Percentiles rank a stretch among this genome's conserved stretches.
phyloP scores from a whole-genome alignment of 257 asterid genomes.

The Cordia subcordata region DNA sequence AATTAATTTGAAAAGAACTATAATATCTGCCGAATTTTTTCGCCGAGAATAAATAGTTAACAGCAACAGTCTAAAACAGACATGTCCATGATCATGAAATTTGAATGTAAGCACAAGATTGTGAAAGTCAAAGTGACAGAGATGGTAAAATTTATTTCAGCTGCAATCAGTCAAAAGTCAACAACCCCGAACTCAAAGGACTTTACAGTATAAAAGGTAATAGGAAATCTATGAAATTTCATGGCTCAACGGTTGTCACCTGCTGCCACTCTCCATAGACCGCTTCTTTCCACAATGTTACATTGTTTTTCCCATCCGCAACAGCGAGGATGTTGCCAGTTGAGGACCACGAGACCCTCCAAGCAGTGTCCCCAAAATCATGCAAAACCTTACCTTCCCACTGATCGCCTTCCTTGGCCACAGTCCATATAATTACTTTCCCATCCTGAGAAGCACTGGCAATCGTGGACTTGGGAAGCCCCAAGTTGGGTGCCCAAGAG shows the following conservation, averaged over 20 bases:
- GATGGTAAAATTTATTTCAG: no score
- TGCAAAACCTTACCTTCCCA: conserved; percentile 57
- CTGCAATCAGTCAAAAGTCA: no score
- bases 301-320: conserved; percentile 53
- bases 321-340: conserved; percentile 71
- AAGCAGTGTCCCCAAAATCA: conserved; percentile 56
- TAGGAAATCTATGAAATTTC: neutral
- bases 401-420: conserved; percentile 47
- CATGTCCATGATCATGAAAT: no score
- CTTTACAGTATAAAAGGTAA: neutral
- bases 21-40: no score
- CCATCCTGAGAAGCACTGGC: conserved; percentile 70
- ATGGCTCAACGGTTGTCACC: conserved; percentile 48
- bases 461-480: conserved; percentile 60
- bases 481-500: conserved; percentile 71
- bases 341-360: conserved; percentile 72
- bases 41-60: no score
- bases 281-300: conserved; percentile 67
- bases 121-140: no score
- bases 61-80: no score
- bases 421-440: conserved; percentile 49
- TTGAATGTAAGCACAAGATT: no score
- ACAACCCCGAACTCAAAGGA: no score
- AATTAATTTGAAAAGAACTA: no score
- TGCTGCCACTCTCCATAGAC: conserved; percentile 65